Percentiles rank a stretch among this genome's conserved stretches.
Conservation (phyloP, 768 basidiomycete genomes). For the Russula sp. region DNA sequence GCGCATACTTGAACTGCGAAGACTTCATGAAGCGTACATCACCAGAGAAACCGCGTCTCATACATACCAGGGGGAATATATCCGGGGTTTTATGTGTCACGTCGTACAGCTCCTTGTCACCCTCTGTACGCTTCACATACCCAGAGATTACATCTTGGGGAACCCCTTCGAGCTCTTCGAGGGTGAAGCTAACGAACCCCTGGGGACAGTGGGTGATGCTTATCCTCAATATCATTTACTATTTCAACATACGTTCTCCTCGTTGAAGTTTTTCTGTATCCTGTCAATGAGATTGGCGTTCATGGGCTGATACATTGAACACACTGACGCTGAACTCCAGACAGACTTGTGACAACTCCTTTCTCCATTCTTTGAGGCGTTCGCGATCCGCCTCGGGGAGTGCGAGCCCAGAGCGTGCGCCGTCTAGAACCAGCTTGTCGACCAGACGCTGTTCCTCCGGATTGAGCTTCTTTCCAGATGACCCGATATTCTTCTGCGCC, state of each 20-base stretch:
- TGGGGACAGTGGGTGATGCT: constrained; percentile 27
- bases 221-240: neutral
- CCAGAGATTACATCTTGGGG: constrained; percentile 75
- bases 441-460: constrained; percentile 71
- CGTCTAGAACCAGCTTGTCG: constrained; percentile 76
- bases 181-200: constrained; percentile 59
- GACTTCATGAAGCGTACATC: neutral
- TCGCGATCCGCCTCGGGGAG: constrained; percentile 58
- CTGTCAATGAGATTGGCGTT: neutral
- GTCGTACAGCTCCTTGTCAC: constrained; percentile 54
- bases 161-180: constrained; percentile 73
- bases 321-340: constrained; percentile 69
- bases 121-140: constrained; percentile 60
- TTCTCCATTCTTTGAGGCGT: constrained; percentile 56
- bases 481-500: constrained; percentile 63
- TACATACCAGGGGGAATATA: constrained; percentile 65
- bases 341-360: constrained; percentile 68
- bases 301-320: neutral
- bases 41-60: neutral
- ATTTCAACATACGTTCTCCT: constrained; percentile 57
- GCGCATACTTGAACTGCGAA: constrained; percentile 71
- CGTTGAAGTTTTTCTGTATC: constrained; percentile 78
- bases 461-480: constrained; percentile 50
- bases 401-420: constrained; percentile 71
- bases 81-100: constrained; percentile 81